Base-by-base conservation (phyloP, 106 monocot species). In the Triglochin maritima region DNA sequence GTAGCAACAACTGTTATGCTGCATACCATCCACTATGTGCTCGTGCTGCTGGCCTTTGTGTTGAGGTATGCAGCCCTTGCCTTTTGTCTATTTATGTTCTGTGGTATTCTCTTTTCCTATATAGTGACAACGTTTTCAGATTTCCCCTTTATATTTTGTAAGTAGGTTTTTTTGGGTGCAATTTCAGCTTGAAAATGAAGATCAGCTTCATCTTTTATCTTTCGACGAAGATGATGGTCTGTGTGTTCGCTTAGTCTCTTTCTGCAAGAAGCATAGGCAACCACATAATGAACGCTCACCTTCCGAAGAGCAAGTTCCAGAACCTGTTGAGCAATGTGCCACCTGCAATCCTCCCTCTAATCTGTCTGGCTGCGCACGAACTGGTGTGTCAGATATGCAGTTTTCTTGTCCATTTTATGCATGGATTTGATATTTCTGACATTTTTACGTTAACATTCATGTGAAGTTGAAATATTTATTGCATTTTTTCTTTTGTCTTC, bases 1-100 rank as follows among this genome's bases (percentile, higher is more conserved):
- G 92, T 70, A 82, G 88, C 71, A 75, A 71, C 73, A 84, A 76
- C 43, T 98, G 98, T 48, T 76, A 80, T 65, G 86, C 86, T 15
- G 91, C 98, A 49, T 98, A 98, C 79, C 98, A 98, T 84, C 98
- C 98, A 77, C 91, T 98, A 69, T 98, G 98, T 79, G 98, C 98
- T 48, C 91, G 98, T 74, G 92, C 92, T 84, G 92, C 88, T 77
- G 98, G 86, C 41, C 88, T 92, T 67, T 98, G 92, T 81, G 84
- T 86, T 65, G 98, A 98, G 91, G 98, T 98, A 81, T 2, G 1
- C 11, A 15, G 29, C 53, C 47, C 10, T 16, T 52, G 17, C 10
- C 52, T 53, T 29, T 66, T 51, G 41, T 41, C 29, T 66, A 14
- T 13, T 1, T 52, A 7, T 52, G 11, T 52, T 11, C 11, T 52